Evolutionary conservation across 306 rosid genomes (phyloP).

Genomic region (Quercus suber): DNA sequence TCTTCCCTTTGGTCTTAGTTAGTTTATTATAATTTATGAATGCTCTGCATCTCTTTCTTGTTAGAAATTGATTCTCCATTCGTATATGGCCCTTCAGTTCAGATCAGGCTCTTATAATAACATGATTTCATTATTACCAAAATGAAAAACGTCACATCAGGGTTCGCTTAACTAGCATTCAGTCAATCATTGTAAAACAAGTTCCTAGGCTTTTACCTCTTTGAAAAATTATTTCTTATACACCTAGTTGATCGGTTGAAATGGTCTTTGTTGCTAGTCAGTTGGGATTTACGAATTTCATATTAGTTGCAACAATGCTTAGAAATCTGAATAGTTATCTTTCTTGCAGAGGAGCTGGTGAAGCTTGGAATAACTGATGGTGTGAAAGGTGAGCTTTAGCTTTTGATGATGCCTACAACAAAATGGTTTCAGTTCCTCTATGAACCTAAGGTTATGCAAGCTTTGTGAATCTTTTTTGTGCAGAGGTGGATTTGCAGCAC

Average conservation of each 20-base stretch:
- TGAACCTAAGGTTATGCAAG: slow-evolving; percentile 20
- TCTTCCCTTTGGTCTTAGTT: slow-evolving; percentile 14
- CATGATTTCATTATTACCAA: background rate
- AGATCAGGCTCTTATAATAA: background rate
- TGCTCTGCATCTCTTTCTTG: background rate
- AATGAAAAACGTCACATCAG: background rate
- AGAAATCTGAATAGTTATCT: slow-evolving; percentile 9
- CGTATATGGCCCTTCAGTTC: background rate
- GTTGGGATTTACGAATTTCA: slow-evolving; percentile 9
- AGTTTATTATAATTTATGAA: background rate
- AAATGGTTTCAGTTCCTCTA: slow-evolving; percentile 11
- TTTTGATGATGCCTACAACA: slow-evolving; percentile 17
- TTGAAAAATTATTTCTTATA: slow-evolving; percentile 3
- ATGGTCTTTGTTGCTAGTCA: slow-evolving; percentile 14
- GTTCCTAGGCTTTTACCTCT: background rate
- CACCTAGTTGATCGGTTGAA: slow-evolving; percentile 9
- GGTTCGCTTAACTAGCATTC: background rate
- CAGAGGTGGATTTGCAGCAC: slow-evolving; percentile 95
- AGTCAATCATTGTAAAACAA: background rate
- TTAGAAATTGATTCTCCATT: background rate
- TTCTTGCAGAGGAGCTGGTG: slow-evolving; percentile 71
- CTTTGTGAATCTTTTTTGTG: slow-evolving; percentile 31
- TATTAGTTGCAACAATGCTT: slow-evolving; percentile 13
- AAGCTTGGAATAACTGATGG: slow-evolving; percentile 93
- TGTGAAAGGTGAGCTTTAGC: slow-evolving; percentile 70